Conservation (phyloP, 148 eudicot species). For the Polygonum maritimum region DNA sequence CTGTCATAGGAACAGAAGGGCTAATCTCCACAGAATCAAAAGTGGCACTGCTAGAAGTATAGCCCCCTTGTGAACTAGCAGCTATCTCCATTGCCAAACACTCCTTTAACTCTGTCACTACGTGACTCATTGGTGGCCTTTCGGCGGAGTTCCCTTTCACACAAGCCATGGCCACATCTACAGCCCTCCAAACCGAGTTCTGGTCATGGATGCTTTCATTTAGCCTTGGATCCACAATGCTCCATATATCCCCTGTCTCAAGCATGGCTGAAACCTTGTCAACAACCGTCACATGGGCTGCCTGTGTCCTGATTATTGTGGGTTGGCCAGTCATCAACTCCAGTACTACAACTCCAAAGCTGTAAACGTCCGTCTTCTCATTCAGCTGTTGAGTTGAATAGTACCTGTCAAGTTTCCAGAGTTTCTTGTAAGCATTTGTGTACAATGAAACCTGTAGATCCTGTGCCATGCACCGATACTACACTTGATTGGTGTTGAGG, state of each 20-base stretch:
- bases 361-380: slow-evolving; percentile 10
- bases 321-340: slow-evolving; percentile 9
- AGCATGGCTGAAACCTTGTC: slow-evolving; percentile 2
- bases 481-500: background rate
- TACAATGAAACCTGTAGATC: background rate
- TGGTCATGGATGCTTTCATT: slow-evolving; percentile 7
- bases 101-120: slow-evolving; percentile 18
- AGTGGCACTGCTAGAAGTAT: background rate
- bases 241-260: slow-evolving; percentile 9
- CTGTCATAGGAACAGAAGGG: slow-evolving; percentile 1
- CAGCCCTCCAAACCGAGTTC: slow-evolving; percentile 11
- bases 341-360: slow-evolving; percentile 9
- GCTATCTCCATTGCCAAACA: slow-evolving; percentile 20
- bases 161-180: slow-evolving; percentile 14
- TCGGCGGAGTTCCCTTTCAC: background rate
- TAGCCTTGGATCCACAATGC: slow-evolving; percentile 2
- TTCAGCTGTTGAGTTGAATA: slow-evolving; percentile 12
- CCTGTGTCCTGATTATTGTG: background rate
- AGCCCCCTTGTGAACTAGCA: background rate
- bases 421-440: background rate
- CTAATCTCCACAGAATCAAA: slow-evolving; percentile 5
- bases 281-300: background rate
- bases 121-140: slow-evolving; percentile 14
- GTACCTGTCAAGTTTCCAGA: background rate
- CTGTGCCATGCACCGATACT: background rate